Base-by-base conservation (phyloP, 176 grass and related monocot species). In the Areca catechu region DNA sequence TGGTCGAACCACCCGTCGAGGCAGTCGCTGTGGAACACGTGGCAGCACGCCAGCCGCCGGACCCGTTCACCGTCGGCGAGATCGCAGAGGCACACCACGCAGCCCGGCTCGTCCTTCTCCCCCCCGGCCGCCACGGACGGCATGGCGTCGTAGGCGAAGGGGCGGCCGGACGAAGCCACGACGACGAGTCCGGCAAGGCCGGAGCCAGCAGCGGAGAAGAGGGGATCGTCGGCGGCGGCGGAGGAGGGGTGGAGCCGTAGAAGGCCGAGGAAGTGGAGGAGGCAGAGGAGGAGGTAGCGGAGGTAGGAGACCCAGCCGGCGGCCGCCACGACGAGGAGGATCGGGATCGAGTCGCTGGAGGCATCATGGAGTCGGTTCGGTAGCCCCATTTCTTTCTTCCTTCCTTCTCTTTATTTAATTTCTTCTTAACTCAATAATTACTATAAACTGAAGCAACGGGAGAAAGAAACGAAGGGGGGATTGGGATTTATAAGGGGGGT, bases 31-130 rank as follows among this genome's bases (percentile, higher is more conserved):
- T 72, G 70, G 50, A 72, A 72, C 16, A 62, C 50, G 24, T 72
- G 70, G 70, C 49, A 23, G 58, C 58, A 72, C 7, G 70, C 18
- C 18, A 72, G 58, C 23, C 58, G 49, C 14, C 70, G 58, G 14
- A 72, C 70, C n/a, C 70, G 70, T 19, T 72, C 70, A 24, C 70
- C 70, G 49, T 54, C 70, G 15, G 24, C 24, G 14, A 72, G 58
- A 24, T 37, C 15, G 58, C 23, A 61, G 2, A 62, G 70, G 50
- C 70, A 72, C 49, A 72, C 57, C 4, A 29, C 49, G 20, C 70
- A 72, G 48, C 47, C 58, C 1, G 69, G 58, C 3, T 10, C 2
- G 3, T 4, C 49, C 18, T 2, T 7, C 5, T 15, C 67, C 1
- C 16, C 67, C 2, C 27, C 16, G 16, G 21, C 3, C 4, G 54